Percentiles rank a stretch among this genome's conserved stretches.
Evolutionary conservation across 169 alveolate species (phyloP).

Genomic region (Theileria annulata): DNA sequence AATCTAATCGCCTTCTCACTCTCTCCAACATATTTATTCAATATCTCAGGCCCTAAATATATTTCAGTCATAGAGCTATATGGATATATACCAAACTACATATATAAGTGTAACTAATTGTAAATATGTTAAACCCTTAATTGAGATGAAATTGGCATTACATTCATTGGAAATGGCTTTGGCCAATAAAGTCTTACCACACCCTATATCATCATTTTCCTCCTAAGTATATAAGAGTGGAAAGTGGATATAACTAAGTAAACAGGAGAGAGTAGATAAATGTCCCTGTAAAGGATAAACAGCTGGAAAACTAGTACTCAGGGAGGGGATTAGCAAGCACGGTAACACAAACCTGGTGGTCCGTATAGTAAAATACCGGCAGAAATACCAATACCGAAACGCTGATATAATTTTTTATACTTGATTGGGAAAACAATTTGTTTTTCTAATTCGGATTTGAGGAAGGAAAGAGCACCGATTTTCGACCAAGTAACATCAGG

Average conservation of each 20-base stretch:
- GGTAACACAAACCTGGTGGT: slow-evolving; percentile 87
- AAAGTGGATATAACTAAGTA: no score
- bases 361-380: slow-evolving; percentile 98
- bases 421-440: slow-evolving; percentile 92
- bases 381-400: slow-evolving; percentile 89
- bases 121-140: slow-evolving; percentile 77
- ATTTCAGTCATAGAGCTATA: background rate
- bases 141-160: slow-evolving; percentile 94
- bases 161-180: slow-evolving; percentile 96
- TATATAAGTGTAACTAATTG: no score
- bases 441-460: slow-evolving; percentile 87
- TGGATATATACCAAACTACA: background rate
- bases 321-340: no score
- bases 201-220: slow-evolving; percentile 66
- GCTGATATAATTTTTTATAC: slow-evolving; percentile 86
- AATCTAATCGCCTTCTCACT: slow-evolving; percentile 98
- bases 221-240: no score
- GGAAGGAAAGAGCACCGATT: slow-evolving; percentile 92
- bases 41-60: slow-evolving; percentile 88
- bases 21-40: slow-evolving; percentile 99
- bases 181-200: slow-evolving; percentile 97
- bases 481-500: slow-evolving; percentile 95
- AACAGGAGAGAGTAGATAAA: background rate
- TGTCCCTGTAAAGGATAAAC: no score
- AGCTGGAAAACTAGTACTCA: background rate